phyloP scores from a whole-genome alignment of 345 rosid genomes.

The Citropsis articulata region DNA sequence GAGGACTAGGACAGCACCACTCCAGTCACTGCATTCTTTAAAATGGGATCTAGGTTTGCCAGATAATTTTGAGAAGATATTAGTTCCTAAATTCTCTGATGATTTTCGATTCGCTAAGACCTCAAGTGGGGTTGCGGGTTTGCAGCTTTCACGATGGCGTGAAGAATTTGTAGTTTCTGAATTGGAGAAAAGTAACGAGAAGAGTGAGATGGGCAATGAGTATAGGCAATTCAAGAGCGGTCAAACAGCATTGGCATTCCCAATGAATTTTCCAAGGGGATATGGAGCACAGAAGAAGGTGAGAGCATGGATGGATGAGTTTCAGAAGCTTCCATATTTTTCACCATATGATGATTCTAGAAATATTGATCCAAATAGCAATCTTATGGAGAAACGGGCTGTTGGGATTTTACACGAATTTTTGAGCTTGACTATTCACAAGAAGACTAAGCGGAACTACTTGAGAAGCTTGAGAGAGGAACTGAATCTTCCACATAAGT shows the following conservation, averaged over 20 bases:
- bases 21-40: constrained; percentile 65
- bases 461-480: constrained; percentile 85
- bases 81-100: constrained; percentile 62
- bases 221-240: constrained; percentile 77
- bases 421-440: constrained; percentile 84
- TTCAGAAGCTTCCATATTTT: constrained; percentile 87
- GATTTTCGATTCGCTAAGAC: constrained; percentile 64
- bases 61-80: constrained; percentile 57
- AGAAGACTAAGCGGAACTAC: constrained; percentile 96
- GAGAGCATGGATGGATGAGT: constrained; percentile 94
- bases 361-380: constrained; percentile 70
- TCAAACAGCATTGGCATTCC: constrained; percentile 59
- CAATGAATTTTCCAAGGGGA: constrained; percentile 91
- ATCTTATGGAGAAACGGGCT: constrained; percentile 95
- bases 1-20: constrained; percentile 57
- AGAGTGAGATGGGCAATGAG: constrained; percentile 37
- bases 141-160: constrained; percentile 61
- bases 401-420: constrained; percentile 93
- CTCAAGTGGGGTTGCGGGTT: constrained; percentile 45
- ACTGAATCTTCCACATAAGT: constrained; percentile 77
- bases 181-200: constrained; percentile 57
- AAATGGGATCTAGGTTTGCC: constrained; percentile 94
- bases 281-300: constrained; percentile 95
- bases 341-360: constrained; percentile 87
- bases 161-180: constrained; percentile 72